phyloP scores from a whole-genome alignment of 176 grass and related monocot genomes.

The Panicum miliaceum region DNA sequence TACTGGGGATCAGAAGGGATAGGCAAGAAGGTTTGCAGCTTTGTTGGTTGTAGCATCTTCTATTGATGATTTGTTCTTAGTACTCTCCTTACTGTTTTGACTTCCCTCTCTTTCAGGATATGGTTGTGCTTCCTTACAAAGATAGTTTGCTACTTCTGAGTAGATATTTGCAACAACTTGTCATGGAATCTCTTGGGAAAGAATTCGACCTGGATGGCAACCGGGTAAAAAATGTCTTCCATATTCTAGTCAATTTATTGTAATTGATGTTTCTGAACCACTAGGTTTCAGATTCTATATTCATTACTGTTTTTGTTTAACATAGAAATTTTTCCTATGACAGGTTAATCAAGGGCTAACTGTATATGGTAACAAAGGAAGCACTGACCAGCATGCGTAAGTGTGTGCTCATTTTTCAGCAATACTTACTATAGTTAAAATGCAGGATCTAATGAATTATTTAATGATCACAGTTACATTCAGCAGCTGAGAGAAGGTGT shows the following conservation, averaged over 20 bases:
- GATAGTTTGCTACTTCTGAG: conserved; percentile 97
- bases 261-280: conserved; percentile 23
- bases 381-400: conserved; percentile 99
- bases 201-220: conserved; percentile 98
- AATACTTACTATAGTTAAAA: conserved; percentile 25
- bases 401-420: conserved; percentile 36
- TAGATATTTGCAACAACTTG: conserved; percentile 99
- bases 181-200: conserved; percentile 99
- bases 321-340: conserved; percentile 3
- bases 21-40: conserved; percentile 79
- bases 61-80: conserved; percentile 30
- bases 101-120: conserved; percentile 69
- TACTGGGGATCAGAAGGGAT: conserved; percentile 92
- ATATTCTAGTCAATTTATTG: conserved; percentile 25
- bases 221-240: conserved; percentile 56
- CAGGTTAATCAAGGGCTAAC: conserved; percentile 99
- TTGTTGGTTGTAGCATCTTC: conserved; percentile 34
- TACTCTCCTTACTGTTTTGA: conserved; percentile 41
- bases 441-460: conserved; percentile 18
- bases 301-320: conserved; percentile 23
- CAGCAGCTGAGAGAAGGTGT: conserved; percentile 99
- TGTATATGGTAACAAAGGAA: conserved; percentile 99
- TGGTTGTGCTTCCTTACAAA: conserved; percentile 99
- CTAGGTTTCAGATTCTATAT: background rate
- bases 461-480: conserved; percentile 78